Conservation (phyloP, 148 eudicot species). For the Nyssa sinensis region DNA sequence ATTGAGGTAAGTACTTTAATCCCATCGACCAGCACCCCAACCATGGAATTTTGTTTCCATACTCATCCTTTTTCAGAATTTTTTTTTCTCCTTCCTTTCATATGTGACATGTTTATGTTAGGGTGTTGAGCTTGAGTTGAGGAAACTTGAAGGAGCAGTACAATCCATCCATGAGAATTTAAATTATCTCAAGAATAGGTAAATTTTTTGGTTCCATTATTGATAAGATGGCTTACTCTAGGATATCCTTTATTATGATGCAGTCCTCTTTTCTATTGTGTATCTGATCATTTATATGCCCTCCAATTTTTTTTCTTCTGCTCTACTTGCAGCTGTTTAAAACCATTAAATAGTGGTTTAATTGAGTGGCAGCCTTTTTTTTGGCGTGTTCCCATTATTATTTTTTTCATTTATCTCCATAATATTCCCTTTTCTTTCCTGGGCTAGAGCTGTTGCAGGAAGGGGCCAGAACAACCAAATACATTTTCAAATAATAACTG, state of each 20-base stretch:
- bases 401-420: not conserved
- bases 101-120: not conserved
- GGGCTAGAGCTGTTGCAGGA: not conserved
- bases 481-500: not conserved
- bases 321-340: not conserved
- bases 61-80: not conserved
- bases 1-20: conserved; percentile 40
- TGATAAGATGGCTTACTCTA: not conserved
- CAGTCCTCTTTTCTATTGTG: too few species aligned
- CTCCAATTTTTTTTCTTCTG: too few species aligned
- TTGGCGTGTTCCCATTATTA: not conserved
- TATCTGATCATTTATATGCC: too few species aligned
- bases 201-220: conserved; percentile 1
- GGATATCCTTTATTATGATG: too few species aligned
- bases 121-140: conserved; percentile 80
- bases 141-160: conserved; percentile 71
- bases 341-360: not conserved
- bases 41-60: not conserved
- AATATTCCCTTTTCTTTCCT: not conserved
- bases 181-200: conserved; percentile 51
- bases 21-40: not conserved
- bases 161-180: conserved; percentile 63
- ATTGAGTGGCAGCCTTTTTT: not conserved
- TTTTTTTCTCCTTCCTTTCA: not conserved
- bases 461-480: not conserved